These are phyloP conservation scores for Coniochaeta prunicola DNA, from an alignment of 2,329 filamentous ascomycete species.

Conservation along the genomic window DNA sequence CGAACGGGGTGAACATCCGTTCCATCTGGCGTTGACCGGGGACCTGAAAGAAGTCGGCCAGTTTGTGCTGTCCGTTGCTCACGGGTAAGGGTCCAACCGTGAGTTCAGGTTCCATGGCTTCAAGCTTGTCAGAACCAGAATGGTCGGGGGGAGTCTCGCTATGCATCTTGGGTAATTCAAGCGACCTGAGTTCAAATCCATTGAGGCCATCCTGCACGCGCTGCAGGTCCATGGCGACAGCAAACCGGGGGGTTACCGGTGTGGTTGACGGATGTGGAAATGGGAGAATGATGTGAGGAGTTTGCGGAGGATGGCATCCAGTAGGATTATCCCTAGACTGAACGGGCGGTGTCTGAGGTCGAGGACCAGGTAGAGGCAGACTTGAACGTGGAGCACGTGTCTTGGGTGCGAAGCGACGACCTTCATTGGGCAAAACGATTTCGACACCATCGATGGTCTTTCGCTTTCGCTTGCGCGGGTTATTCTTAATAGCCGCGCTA, in stretches of 20 bases:
- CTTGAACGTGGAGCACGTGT: background rate
- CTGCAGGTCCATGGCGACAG: background rate
- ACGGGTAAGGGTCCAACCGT: background rate
- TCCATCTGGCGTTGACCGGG: background rate
- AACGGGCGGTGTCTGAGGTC: background rate
- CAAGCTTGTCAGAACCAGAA: background rate
- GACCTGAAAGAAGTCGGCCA: background rate
- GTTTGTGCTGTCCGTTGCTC: background rate
- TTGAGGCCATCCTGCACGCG: background rate
- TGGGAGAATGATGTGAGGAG: background rate
- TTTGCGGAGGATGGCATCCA: background rate
- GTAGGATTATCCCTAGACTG: background rate
- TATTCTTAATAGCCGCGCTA: slow-evolving; percentile 41
- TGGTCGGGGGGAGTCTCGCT: background rate
- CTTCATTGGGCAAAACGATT: background rate
- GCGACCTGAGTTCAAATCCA: background rate
- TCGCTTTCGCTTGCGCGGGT: slow-evolving; percentile 37
- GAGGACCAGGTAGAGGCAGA: background rate
- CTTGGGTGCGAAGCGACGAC: background rate
- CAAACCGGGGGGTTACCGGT: background rate
- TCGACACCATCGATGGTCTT: slow-evolving; percentile 10
- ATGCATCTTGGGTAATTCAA: background rate
- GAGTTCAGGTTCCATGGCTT: background rate
- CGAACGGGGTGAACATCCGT: background rate
- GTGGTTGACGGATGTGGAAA: background rate